Evolutionary conservation across 768 basidiomycete species (phyloP).

Genomic region (Leccinellum albellum): DNA sequence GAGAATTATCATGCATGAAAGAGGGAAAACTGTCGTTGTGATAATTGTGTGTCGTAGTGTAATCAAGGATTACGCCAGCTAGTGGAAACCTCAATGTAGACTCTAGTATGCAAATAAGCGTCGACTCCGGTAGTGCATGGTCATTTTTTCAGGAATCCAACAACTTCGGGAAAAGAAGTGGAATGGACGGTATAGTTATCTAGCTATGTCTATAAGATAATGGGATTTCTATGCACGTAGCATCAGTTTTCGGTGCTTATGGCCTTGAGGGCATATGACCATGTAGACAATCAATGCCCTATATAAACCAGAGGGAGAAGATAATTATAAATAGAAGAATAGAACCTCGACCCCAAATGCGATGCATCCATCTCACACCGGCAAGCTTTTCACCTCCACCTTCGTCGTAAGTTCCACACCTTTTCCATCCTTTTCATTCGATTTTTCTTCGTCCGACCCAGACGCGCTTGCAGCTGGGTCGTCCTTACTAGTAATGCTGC

Average conservation of each 20-base stretch:
- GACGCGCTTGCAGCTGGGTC: neutral
- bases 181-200: neutral
- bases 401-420: neutral
- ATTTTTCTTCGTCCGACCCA: neutral
- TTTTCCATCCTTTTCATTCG: neutral
- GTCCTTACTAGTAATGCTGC: neutral
- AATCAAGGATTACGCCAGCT: neutral
- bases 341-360: neutral
- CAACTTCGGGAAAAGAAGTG: neutral
- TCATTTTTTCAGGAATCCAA: neutral
- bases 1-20: conserved; percentile 39
- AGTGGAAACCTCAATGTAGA: too few relatives aligned
- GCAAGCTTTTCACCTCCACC: neutral
- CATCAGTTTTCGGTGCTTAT: neutral
- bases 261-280: neutral
- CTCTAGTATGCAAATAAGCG: too few relatives aligned
- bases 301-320: neutral
- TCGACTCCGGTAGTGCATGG: neutral
- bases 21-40: neutral
- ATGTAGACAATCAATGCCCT: too few relatives aligned
- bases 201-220: neutral
- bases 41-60: neutral
- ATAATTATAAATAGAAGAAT: neutral
- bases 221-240: neutral
- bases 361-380: neutral